Evolutionary conservation across 106 monocot species (phyloP).

Genomic region (Chionographis japonica): DNA sequence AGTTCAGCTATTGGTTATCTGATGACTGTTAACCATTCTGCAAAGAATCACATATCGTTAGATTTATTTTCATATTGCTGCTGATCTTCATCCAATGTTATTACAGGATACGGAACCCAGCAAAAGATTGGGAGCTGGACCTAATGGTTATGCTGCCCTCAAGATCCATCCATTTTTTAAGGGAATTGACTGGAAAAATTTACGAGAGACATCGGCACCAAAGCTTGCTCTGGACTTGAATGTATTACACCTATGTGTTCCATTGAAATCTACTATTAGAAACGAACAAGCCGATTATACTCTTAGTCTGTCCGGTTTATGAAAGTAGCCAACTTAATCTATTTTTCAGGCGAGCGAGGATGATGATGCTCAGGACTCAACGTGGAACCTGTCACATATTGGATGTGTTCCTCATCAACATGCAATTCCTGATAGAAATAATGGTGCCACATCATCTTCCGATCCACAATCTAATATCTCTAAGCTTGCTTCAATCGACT

Average conservation of each 20-base stretch:
- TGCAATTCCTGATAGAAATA: conserved; percentile 26
- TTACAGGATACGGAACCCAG: conserved; percentile 82
- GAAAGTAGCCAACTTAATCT: conserved; percentile 7
- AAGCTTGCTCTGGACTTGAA: conserved; percentile 53
- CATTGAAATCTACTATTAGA: too few relatives aligned
- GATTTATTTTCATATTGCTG: too few relatives aligned
- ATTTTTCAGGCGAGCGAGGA: conserved; percentile 52
- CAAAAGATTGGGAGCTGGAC: conserved; percentile 81
- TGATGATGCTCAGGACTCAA: conserved; percentile 45
- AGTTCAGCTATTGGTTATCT: too few relatives aligned
- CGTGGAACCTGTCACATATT: conserved; percentile 63
- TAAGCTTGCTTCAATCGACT: conserved; percentile 72
- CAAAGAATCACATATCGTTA: too few relatives aligned
- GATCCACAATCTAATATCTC: conserved; percentile 57
- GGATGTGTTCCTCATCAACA: conserved; percentile 39
- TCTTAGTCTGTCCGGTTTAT: background rate
- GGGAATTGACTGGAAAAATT: conserved; percentile 79
- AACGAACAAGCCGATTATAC: too few relatives aligned
- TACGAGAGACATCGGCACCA: conserved; percentile 53
- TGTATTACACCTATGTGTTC: conserved; percentile 30
- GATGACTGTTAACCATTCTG: too few relatives aligned
- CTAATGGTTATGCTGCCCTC: conserved; percentile 72
- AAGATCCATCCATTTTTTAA: conserved; percentile 89
- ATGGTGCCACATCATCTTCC: conserved; percentile 42
- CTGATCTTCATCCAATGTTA: background rate